Conservation (phyloP, 495 filamentous ascomycete genomes). For the Chaetomidium leptoderma region DNA sequence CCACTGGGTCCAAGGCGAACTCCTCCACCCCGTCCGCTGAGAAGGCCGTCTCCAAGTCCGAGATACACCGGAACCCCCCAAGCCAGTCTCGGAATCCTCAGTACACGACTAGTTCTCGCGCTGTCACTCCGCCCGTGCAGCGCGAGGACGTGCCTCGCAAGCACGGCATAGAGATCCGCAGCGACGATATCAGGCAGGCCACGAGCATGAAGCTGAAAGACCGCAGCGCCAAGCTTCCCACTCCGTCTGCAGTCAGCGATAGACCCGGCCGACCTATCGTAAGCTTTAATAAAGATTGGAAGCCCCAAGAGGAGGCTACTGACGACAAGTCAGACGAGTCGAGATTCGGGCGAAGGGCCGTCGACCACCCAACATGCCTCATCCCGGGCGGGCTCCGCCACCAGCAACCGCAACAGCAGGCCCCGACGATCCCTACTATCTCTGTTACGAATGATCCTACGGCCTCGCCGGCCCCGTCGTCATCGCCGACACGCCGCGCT, state of each 20-base stretch:
- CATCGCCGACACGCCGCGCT: conserved; percentile 30
- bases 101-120: conserved; percentile 60
- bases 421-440: conserved; percentile 54
- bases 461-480: conserved; percentile 27
- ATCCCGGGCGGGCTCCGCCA: conserved; percentile 26
- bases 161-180: conserved; percentile 74
- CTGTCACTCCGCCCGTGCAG: conserved; percentile 31
- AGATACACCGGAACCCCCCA: conserved; percentile 74
- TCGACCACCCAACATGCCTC: conserved; percentile 24
- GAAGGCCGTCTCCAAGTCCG: conserved; percentile 59
- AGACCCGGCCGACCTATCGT: conserved; percentile 82
- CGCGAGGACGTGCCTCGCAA: conserved; percentile 47
- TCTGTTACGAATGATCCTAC: conserved; percentile 50
- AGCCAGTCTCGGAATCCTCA: conserved; percentile 68
- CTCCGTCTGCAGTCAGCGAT: conserved; percentile 80
- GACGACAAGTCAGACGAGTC: conserved; percentile 49
- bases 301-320: conserved; percentile 57
- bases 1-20: conserved; percentile 23
- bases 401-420: conserved; percentile 24
- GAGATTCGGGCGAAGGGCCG: conserved; percentile 21
- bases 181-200: conserved; percentile 82
- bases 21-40: conserved; percentile 29
- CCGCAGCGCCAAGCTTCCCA: conserved; percentile 78
- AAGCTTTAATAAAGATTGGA: conserved; percentile 83
- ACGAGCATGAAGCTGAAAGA: conserved; percentile 86